Evolutionary conservation across 2,329 filamentous ascomycete species (phyloP), one percentile per base, ranked within the genome.

Genomic region (Zymoseptoria ardabiliae): DNA sequence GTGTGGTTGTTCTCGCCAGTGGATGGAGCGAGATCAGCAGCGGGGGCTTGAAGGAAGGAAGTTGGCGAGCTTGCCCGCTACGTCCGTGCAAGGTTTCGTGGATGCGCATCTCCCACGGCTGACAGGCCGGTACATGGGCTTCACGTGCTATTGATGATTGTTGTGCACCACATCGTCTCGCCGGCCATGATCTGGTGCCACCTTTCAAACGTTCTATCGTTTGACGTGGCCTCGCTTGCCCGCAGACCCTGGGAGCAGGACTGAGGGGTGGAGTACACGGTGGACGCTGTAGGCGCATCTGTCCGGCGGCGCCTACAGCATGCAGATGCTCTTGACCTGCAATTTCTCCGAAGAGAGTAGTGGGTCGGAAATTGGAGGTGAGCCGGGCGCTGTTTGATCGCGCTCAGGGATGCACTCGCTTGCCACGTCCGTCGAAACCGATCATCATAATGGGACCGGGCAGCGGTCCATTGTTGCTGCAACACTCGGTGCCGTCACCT

Each of bases 281-380:
- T 45, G 35, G 35, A 17, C 55, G 55, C 49, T n/a, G 48, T 23
- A 30, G n/a, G 52, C 52, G 35, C 25, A 41, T 41, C 35, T 50
- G 20, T 25, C 50, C 25, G 53, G 22, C 28, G 53, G 57, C 58
- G 58, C 54, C 25, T 55, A 56, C 35, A 19, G 23, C 25, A 25
- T 21, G 23, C 30, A 49, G 55, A 53, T 41, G 55, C 25, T 48
- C 53, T 50, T 41, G 60, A 50, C 55, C 62, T 61, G 62, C 60
- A 64, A 60, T 61, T 56, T 62, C 60, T 56, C 53, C 56, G 56
- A 62, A 56, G 61, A 58, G 59, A 59, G 54, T 45, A n/a, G 35
- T 35, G 45, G 48, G 25, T 58, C 62, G 62, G 64, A 66, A 54
- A 66, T 65, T 66, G 58, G 60, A 63, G 63, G 61, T 59, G 60